Percentiles rank a stretch among this genome's conserved stretches.
Conservation (phyloP, 331 rosid species). For the Phaseolus coccineus region DNA sequence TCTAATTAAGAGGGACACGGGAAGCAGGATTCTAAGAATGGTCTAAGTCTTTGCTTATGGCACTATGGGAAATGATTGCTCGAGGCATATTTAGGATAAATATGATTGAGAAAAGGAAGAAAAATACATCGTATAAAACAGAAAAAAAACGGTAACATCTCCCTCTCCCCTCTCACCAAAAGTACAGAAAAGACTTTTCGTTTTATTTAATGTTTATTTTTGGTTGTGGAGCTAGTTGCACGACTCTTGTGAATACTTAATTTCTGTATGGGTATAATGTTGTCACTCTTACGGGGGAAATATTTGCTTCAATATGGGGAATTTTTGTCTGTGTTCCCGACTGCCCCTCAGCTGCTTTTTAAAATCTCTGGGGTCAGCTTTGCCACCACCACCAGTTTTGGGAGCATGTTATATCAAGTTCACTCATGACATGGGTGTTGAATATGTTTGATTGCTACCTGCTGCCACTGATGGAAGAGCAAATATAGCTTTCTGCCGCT, state of each 20-base stretch:
- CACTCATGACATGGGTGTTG: slow-evolving; percentile 13
- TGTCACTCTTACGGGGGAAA: slow-evolving; percentile 50
- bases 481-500: slow-evolving; percentile 44
- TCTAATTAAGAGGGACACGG: slow-evolving; percentile 29
- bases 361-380: slow-evolving; percentile 66
- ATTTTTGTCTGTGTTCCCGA: slow-evolving; percentile 56
- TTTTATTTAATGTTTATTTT: slow-evolving; percentile 34
- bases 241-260: slow-evolving; percentile 47
- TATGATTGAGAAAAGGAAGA: slow-evolving; percentile 40
- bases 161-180: slow-evolving; percentile 22
- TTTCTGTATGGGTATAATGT: slow-evolving; percentile 49
- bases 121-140: slow-evolving; percentile 46
- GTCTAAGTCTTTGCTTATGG: slow-evolving; percentile 46
- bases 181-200: neutral
- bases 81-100: slow-evolving; percentile 46
- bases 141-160: slow-evolving; percentile 24
- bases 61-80: slow-evolving; percentile 50
- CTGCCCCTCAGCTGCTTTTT: slow-evolving; percentile 71
- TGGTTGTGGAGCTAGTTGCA: slow-evolving; percentile 50
- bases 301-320: slow-evolving; percentile 52
- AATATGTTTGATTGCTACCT: slow-evolving; percentile 37
- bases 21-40: slow-evolving; percentile 45
- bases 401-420: slow-evolving; percentile 26
- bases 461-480: slow-evolving; percentile 37
- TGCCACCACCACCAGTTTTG: slow-evolving; percentile 33